Evolutionary conservation across 192 early-diverging fungal species (phyloP).

Genomic region (Coemansia sp.): DNA sequence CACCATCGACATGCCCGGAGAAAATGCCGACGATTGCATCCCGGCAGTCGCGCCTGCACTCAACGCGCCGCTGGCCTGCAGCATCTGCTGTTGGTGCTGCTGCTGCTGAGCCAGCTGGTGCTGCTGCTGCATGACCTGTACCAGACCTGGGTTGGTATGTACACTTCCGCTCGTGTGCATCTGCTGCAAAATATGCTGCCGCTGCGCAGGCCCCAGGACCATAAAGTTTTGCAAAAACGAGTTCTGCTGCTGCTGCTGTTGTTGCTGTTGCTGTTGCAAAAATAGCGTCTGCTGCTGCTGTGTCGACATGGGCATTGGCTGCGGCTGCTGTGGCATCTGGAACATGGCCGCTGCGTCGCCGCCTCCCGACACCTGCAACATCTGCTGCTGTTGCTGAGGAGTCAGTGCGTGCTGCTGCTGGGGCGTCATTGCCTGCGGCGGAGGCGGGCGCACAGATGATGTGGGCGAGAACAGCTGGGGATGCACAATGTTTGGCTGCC

Average conservation of each 20-base stretch:
- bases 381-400: slow-evolving; percentile 3
- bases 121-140: slow-evolving; percentile 25
- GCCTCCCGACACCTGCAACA: not conserved
- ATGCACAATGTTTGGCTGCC: not conserved
- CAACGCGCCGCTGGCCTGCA: slow-evolving; percentile 5
- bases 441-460: not conserved
- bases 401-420: slow-evolving; percentile 13
- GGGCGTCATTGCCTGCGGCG: slow-evolving; percentile 4
- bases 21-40: slow-evolving; percentile 22
- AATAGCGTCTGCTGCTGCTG: slow-evolving; percentile 23
- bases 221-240: slow-evolving; percentile 9
- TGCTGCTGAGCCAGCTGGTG: slow-evolving; percentile 22
- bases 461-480: slow-evolving; percentile 21
- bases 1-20: slow-evolving; percentile 9
- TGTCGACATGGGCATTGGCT: slow-evolving; percentile 19
- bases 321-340: slow-evolving; percentile 20
- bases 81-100: slow-evolving; percentile 23
- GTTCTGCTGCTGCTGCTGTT: slow-evolving; percentile 18
- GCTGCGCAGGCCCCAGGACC: slow-evolving; percentile 17
- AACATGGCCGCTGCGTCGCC: slow-evolving; percentile 15
- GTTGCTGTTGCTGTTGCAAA: slow-evolving; percentile 20
- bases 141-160: slow-evolving; percentile 19
- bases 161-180: slow-evolving; percentile 9
- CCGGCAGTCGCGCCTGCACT: slow-evolving; percentile 3
- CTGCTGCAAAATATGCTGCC: slow-evolving; percentile 33